phyloP scores from a whole-genome alignment of 495 filamentous ascomycete genomes.

The Neurospora sp. region DNA sequence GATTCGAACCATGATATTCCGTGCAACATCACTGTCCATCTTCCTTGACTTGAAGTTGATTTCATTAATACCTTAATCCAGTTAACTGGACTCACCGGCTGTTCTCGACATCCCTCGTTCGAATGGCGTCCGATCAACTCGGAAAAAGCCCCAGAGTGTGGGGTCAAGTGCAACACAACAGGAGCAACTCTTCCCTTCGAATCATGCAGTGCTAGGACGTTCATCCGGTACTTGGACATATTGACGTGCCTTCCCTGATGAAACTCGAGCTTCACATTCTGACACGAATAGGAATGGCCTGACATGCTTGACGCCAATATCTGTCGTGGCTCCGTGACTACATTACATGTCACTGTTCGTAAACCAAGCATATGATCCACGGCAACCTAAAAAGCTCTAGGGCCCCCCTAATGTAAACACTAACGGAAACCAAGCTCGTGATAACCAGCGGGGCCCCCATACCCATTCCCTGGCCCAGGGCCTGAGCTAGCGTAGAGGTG shows the following conservation, averaged over 20 bases:
- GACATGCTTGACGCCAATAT: not conserved
- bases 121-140: not conserved
- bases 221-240: not conserved
- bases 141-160: not conserved
- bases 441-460: not conserved
- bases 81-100: not conserved
- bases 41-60: not conserved
- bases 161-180: not conserved
- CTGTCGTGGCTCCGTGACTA: not conserved
- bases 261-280: not conserved
- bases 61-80: not conserved
- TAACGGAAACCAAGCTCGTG: not conserved
- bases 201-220: not conserved
- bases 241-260: not conserved
- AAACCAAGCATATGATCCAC: not conserved
- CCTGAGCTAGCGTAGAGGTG: not conserved
- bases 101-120: not conserved
- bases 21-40: not conserved
- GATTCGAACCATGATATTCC: not conserved
- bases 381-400: not conserved
- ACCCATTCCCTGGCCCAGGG: not conserved
- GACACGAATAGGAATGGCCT: not conserved
- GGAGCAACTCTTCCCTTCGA: not conserved
- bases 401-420: not conserved
- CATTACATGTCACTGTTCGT: not conserved